phyloP scores from a whole-genome alignment of 352 stramenopile genomes.

The Pythium apleroticum region DNA sequence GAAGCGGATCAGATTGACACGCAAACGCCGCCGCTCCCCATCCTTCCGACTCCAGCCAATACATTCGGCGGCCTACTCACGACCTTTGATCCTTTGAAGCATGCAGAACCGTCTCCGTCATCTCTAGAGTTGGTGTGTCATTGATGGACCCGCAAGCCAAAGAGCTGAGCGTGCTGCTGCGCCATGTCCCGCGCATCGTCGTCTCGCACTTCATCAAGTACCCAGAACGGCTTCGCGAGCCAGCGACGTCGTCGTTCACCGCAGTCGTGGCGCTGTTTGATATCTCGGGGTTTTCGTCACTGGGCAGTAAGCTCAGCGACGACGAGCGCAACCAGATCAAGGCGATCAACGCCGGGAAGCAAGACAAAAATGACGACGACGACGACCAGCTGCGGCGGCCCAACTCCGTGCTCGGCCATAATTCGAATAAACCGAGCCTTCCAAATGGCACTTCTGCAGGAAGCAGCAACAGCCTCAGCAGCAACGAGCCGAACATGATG shows the following conservation, averaged over 20 bases:
- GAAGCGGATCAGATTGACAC: neutral
- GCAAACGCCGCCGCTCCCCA: neutral
- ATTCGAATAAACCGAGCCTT: neutral
- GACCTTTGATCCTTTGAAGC: neutral
- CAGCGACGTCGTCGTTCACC: slow-evolving; percentile 47
- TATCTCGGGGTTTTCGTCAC: slow-evolving; percentile 84
- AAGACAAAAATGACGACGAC: slow-evolving; percentile 16
- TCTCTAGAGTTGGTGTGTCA: neutral
- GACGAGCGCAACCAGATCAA: slow-evolving; percentile 53
- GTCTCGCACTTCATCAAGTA: slow-evolving; percentile 56
- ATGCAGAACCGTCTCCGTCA: neutral
- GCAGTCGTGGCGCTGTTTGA: slow-evolving; percentile 82
- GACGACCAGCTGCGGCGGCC: slow-evolving; percentile 2
- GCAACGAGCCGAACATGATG: neutral
- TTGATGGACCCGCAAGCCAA: slow-evolving; percentile 42
- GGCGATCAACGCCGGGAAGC: slow-evolving; percentile 16
- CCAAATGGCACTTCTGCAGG: neutral
- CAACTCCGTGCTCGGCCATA: slow-evolving; percentile 1
- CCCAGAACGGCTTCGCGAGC: slow-evolving; percentile 44
- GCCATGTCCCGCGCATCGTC: slow-evolving; percentile 77
- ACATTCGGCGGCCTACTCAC: neutral
- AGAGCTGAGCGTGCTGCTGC: slow-evolving; percentile 61
- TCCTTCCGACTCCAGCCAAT: neutral
- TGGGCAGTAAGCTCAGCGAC: slow-evolving; percentile 70
- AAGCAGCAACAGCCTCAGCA: neutral